Percentiles rank a stretch among this genome's conserved stretches.
Evolutionary conservation across 2,329 filamentous ascomycete species (phyloP).

Genomic region (Pestalotiopsis sp.): DNA sequence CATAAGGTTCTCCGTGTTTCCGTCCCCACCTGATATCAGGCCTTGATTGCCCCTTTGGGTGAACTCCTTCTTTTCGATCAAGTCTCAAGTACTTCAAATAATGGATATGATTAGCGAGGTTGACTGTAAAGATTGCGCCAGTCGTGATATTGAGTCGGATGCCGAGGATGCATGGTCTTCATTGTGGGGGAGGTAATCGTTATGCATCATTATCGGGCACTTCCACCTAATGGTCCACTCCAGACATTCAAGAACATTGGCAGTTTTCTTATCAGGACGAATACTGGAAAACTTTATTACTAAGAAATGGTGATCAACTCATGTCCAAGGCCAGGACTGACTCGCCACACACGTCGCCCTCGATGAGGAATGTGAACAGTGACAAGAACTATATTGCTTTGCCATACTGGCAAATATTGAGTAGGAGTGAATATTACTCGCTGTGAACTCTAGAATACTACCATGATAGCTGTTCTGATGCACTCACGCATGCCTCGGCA

Average conservation of each 20-base stretch:
- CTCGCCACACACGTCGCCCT: neutral
- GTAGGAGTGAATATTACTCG: neutral
- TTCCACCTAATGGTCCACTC: neutral
- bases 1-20: neutral
- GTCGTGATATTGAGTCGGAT: neutral
- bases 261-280: neutral
- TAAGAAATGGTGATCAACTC: neutral
- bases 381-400: neutral
- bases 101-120: neutral
- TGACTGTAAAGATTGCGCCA: neutral
- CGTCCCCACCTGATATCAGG: neutral
- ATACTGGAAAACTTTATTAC: neutral
- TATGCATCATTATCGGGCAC: neutral
- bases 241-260: neutral
- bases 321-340: neutral
- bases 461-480: neutral
- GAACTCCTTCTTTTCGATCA: neutral
- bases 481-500: neutral
- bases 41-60: neutral
- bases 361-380: neutral
- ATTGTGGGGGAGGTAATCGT: neutral
- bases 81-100: neutral
- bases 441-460: neutral
- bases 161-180: neutral
- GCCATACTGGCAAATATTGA: neutral